Percentiles rank a stretch among this genome's conserved stretches.
phyloP scores from a whole-genome alignment of 108 stramenopile species.

The Fistulifera solaris region DNA sequence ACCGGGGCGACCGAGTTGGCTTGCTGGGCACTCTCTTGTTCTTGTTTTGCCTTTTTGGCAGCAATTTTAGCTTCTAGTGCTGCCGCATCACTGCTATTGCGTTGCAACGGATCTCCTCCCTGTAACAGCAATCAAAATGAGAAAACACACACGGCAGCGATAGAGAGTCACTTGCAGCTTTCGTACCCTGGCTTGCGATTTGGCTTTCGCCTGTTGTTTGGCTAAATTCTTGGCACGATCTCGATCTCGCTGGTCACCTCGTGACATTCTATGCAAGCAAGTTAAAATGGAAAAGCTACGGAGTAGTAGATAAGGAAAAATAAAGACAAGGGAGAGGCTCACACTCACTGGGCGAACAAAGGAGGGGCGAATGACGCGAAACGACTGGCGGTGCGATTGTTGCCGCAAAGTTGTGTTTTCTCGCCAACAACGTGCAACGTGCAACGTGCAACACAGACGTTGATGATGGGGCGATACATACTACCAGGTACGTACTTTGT shows the following conservation, averaged over 20 bases:
- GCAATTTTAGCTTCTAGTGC: slow-evolving; percentile 67
- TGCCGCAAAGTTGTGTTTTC: no score
- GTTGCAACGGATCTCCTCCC: slow-evolving; percentile 52
- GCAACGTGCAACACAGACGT: no score
- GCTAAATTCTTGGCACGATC: slow-evolving; percentile 74
- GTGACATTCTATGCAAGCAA: slow-evolving; percentile 41
- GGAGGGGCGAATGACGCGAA: no score
- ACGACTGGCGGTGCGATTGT: no score
- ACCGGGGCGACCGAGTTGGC: slow-evolving; percentile 22
- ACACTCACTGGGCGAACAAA: no score
- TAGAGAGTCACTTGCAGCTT: not conserved
- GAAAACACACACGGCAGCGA: slow-evolving; percentile 4
- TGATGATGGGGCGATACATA: no score
- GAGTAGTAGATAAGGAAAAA: no score
- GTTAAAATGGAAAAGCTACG: no score
- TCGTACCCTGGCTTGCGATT: slow-evolving; percentile 17
- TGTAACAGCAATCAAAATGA: slow-evolving; percentile 12
- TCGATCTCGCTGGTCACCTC: slow-evolving; percentile 73
- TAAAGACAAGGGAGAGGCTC: no score
- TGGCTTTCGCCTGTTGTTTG: slow-evolving; percentile 29
- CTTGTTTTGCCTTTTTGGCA: slow-evolving; percentile 53
- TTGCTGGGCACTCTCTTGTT: slow-evolving; percentile 19
- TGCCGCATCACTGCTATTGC: slow-evolving; percentile 58
- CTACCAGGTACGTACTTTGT: no score
- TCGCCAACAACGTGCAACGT: no score